Conservation (phyloP, 2,329 filamentous ascomycete genomes). For the Apiospora malaysiana region DNA sequence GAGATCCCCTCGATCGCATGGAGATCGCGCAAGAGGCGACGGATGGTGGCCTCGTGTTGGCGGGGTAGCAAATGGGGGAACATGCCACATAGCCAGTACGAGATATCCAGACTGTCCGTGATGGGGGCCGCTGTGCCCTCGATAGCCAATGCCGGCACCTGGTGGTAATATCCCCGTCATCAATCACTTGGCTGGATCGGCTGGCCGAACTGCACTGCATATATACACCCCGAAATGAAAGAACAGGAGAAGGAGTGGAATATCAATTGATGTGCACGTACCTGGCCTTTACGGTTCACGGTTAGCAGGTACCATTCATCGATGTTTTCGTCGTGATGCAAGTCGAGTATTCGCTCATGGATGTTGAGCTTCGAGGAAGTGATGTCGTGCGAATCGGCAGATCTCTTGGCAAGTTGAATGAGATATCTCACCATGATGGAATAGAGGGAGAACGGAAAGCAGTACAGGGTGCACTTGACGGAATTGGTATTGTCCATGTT, state of each 20-base stretch:
- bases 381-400: background rate
- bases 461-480: constrained; percentile 17
- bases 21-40: constrained; percentile 1
- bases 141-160: constrained; percentile 21
- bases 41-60: background rate
- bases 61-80: constrained; percentile 18
- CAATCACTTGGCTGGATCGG: background rate
- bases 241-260: too few species aligned
- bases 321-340: constrained; percentile 21
- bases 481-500: background rate
- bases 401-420: background rate
- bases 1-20: constrained; percentile 24
- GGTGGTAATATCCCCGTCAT: background rate
- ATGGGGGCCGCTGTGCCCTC: background rate
- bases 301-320: constrained; percentile 20
- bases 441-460: constrained; percentile 24
- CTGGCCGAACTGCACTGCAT: background rate
- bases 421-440: constrained; percentile 24
- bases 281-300: constrained; percentile 24
- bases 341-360: constrained; percentile 5
- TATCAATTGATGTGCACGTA: background rate
- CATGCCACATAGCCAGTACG: constrained; percentile 22
- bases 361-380: background rate
- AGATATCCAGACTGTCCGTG: constrained; percentile 24
- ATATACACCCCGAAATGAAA: too few species aligned